Conservation (phyloP, 495 filamentous ascomycete genomes). For the Penicillium alfredii region DNA sequence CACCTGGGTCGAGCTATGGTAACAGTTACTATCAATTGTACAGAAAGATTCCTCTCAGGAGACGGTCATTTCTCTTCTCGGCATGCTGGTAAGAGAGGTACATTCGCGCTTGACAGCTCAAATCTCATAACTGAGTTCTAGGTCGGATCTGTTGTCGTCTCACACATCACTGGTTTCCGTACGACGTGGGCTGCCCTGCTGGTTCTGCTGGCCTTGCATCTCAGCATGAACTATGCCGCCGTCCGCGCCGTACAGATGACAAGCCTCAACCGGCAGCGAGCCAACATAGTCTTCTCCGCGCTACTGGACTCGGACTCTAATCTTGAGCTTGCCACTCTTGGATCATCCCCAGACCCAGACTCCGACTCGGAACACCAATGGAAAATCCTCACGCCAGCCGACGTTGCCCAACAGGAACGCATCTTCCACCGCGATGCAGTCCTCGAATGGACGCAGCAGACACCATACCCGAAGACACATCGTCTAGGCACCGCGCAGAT, state of each 20-base stretch:
- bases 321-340: not conserved
- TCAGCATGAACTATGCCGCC: constrained; percentile 77
- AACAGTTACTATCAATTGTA: no score
- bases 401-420: constrained; percentile 60
- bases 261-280: constrained; percentile 81
- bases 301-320: constrained; percentile 42
- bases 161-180: constrained; percentile 59
- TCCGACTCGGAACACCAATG: constrained; percentile 1
- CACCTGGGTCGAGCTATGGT: not conserved
- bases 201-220: constrained; percentile 64
- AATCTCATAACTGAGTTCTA: no score
- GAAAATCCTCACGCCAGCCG: constrained; percentile 51
- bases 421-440: constrained; percentile 65
- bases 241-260: constrained; percentile 78
- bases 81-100: constrained; percentile 87
- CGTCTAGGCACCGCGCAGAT: constrained; percentile 28
- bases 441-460: constrained; percentile 43
- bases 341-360: not conserved
- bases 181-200: constrained; percentile 75
- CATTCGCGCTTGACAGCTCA: no score
- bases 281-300: constrained; percentile 69
- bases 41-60: constrained; percentile 94
- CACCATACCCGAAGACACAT: not conserved
- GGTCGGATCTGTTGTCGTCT: constrained; percentile 76
- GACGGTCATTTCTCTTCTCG: constrained; percentile 83